phyloP scores from a whole-genome alignment of 768 basidiomycete genomes.

The Exsudoporus frostii region DNA sequence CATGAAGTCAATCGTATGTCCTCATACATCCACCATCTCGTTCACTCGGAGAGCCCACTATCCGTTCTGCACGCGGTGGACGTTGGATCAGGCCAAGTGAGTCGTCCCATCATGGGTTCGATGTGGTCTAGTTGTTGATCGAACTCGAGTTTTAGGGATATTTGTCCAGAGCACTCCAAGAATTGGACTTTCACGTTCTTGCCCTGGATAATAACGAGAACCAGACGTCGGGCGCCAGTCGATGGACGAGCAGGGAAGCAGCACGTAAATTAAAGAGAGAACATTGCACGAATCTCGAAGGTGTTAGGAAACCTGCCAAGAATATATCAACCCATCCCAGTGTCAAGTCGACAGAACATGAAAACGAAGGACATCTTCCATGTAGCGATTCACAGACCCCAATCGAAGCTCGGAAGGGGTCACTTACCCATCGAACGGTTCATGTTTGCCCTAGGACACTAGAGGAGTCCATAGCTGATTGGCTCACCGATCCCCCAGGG shows the following conservation, averaged over 20 bases:
- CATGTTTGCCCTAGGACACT: conserved; percentile 52
- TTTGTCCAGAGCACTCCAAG: conserved; percentile 49
- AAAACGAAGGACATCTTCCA: neutral
- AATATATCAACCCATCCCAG: neutral
- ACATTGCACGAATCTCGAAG: conserved; percentile 5
- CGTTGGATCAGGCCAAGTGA: conserved; percentile 70
- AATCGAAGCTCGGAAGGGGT: conserved; percentile 18
- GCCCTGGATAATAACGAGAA: conserved; percentile 62
- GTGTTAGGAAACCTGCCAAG: neutral
- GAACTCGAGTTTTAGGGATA: conserved; percentile 46
- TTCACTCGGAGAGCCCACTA: conserved; percentile 23
- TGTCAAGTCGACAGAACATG: neutral
- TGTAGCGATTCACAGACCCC: neutral
- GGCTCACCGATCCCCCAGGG: conserved; percentile 38
- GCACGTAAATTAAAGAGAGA: conserved; percentile 16
- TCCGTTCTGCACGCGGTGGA: conserved; percentile 54
- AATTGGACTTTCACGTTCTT: conserved; percentile 46
- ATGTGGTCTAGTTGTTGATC: neutral
- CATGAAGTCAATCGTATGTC: conserved; percentile 71
- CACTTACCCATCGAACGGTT: conserved; percentile 55
- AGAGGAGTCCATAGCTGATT: conserved; percentile 44
- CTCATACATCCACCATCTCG: conserved; percentile 44
- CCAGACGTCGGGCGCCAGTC: conserved; percentile 57
- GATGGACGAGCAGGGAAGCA: conserved; percentile 35
- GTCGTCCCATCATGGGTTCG: conserved; percentile 5